Evolutionary conservation across 2,329 filamentous ascomycete species (phyloP).

Genomic region (Exophiala xenobiotica): DNA sequence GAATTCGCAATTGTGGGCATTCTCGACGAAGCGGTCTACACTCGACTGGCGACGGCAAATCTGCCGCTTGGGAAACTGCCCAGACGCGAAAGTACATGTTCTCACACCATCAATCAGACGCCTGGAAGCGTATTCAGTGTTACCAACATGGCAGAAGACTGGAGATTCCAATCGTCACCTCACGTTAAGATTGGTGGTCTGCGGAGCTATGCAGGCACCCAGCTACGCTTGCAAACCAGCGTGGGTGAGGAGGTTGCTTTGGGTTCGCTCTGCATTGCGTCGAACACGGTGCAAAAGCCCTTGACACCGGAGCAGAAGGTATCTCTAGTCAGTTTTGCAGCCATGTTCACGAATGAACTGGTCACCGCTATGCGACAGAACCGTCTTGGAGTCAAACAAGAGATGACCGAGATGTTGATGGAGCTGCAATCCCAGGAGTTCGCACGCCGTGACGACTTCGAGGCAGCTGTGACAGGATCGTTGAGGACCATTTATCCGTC

Average conservation of each 20-base stretch:
- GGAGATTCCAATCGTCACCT: conserved; percentile 46
- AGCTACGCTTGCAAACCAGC: conserved; percentile 42
- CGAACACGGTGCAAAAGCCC: conserved; percentile 35
- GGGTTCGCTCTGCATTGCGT: conserved; percentile 47
- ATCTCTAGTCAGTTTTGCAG: conserved; percentile 39
- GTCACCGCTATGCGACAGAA: conserved; percentile 39
- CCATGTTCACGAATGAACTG: conserved; percentile 45
- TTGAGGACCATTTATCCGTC: conserved; percentile 38
- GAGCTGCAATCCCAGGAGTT: conserved; percentile 20
- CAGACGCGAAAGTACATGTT: conserved; percentile 47
- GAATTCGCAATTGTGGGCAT: conserved; percentile 49
- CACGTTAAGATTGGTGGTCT: conserved; percentile 44
- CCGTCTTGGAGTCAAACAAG: conserved; percentile 43
- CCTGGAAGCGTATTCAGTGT: conserved; percentile 43
- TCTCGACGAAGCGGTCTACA: conserved; percentile 45
- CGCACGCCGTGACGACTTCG: conserved; percentile 20
- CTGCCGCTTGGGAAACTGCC: conserved; percentile 45
- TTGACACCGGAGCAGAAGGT: conserved; percentile 36
- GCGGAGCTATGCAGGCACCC: conserved; percentile 44
- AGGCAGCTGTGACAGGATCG: conserved; percentile 34
- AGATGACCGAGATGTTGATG: conserved; percentile 40
- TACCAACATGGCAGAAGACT: conserved; percentile 45
- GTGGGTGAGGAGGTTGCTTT: conserved; percentile 42
- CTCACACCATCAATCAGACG: conserved; percentile 44
- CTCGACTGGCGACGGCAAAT: conserved; percentile 44